Evolutionary conservation across 1,284 basidiomycete genomes (phyloP).

Genomic region (Laetiporus sulphureus): DNA sequence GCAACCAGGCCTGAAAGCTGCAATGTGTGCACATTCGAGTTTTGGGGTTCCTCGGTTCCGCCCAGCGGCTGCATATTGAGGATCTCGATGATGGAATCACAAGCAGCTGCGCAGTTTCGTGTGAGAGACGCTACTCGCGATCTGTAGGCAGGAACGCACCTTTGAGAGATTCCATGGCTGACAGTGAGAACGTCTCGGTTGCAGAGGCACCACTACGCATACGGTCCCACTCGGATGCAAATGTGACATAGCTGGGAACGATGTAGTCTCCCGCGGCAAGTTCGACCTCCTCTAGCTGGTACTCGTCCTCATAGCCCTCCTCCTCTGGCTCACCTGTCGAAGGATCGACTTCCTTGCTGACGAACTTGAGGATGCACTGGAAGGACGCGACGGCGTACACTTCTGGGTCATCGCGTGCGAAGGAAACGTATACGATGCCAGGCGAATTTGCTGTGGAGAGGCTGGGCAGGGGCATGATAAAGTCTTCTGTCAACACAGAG

Average conservation of each 20-base stretch:
- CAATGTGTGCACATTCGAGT: slow-evolving; percentile 88
- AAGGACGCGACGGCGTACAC: slow-evolving; percentile 85
- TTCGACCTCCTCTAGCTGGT: slow-evolving; percentile 95
- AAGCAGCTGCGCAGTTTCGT: slow-evolving; percentile 59
- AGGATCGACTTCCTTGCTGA: slow-evolving; percentile 97
- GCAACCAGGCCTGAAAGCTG: slow-evolving; percentile 86
- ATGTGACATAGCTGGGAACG: slow-evolving; percentile 86
- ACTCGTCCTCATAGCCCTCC: slow-evolving; percentile 98
- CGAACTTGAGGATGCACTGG: slow-evolving; percentile 90
- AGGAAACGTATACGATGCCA: slow-evolving; percentile 89
- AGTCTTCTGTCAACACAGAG: slow-evolving; percentile 83
- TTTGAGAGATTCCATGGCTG: slow-evolving; percentile 90
- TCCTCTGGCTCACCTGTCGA: slow-evolving; percentile 95
- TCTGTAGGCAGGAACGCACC: slow-evolving; percentile 41
- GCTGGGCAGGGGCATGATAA: slow-evolving; percentile 82
- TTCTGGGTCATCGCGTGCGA: slow-evolving; percentile 75
- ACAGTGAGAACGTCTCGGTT: slow-evolving; percentile 93
- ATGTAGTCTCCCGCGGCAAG: slow-evolving; percentile 93
- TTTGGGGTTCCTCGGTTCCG: slow-evolving; percentile 77
- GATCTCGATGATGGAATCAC: slow-evolving; percentile 89
- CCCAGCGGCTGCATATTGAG: slow-evolving; percentile 97
- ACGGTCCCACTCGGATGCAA: slow-evolving; percentile 93
- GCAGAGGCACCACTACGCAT: slow-evolving; percentile 68
- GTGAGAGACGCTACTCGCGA: neutral
- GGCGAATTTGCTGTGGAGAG: slow-evolving; percentile 69